phyloP scores from a whole-genome alignment of 2,329 filamentous ascomycete species.

The Sporothrix luriei region DNA sequence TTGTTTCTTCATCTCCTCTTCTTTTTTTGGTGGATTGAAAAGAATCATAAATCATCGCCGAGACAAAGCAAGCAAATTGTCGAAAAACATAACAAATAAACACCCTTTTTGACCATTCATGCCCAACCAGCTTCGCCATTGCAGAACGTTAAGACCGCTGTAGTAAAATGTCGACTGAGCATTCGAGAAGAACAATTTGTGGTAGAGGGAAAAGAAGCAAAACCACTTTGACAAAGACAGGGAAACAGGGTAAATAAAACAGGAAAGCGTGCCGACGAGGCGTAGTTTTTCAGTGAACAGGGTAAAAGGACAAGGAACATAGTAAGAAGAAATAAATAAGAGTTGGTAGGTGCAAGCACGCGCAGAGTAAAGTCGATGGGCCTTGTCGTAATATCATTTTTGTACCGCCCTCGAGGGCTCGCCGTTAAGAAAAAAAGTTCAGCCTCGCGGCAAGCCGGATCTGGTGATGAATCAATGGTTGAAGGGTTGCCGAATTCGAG shows the following conservation, averaged over 20 bases:
- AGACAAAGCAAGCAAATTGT: conserved; percentile 30
- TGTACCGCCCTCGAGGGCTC: conserved; percentile 47
- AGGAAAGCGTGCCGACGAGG: conserved; percentile 1
- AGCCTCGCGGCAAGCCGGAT: conserved; percentile 67
- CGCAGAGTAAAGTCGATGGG: conserved; percentile 32
- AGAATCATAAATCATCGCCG: conserved; percentile 37
- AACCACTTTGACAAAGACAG: conserved; percentile 15
- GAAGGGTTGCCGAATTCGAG: conserved; percentile 55
- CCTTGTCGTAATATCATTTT: conserved; percentile 48
- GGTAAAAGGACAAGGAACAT: conserved; percentile 9
- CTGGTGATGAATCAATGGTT: conserved; percentile 54
- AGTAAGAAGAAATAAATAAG: conserved; percentile 8
- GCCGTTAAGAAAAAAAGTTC: conserved; percentile 48
- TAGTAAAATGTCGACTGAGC: conserved; percentile 28
- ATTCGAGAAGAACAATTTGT: conserved; percentile 25
- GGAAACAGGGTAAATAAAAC: background rate
- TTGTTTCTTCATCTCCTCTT: conserved; percentile 26
- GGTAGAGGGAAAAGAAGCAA: conserved; percentile 14
- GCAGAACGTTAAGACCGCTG: conserved; percentile 22
- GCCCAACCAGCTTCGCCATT: conserved; percentile 33
- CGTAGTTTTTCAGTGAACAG: conserved; percentile 4
- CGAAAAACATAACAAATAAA: conserved; percentile 22
- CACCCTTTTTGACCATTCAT: conserved; percentile 32
- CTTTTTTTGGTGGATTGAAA: conserved; percentile 28
- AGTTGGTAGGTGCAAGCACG: conserved; percentile 28